A percentile compares a stretch with the other conserved stretches of the same genome.
Evolutionary conservation across 306 rosid genomes (phyloP).

Genomic region (Trifolium pratense): DNA sequence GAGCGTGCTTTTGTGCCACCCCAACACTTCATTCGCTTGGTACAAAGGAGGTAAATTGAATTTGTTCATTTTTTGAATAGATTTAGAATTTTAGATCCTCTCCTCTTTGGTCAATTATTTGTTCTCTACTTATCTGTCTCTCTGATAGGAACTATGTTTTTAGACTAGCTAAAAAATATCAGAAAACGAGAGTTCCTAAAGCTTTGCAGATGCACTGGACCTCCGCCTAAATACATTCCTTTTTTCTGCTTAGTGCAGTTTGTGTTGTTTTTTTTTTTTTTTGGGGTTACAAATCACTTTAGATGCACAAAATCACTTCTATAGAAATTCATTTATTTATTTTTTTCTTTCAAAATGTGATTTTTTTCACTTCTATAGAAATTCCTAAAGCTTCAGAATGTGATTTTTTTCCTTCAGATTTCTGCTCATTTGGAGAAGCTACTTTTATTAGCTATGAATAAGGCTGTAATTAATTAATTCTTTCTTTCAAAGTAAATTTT

Average conservation of each 20-base stretch:
- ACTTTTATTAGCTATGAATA: background rate
- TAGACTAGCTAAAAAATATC: background rate
- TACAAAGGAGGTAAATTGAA: constrained; percentile 79
- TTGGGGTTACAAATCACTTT: background rate
- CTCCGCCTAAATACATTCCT: background rate
- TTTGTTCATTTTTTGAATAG: background rate
- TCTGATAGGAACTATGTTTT: constrained; percentile 3
- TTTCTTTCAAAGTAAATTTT: background rate
- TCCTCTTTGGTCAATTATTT: constrained; percentile 6
- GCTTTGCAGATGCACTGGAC: background rate
- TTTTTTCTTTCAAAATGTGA: too few species aligned
- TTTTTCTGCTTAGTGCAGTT: background rate
- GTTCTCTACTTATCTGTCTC: background rate
- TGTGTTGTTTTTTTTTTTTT: background rate
- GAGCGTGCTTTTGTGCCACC: constrained; percentile 99
- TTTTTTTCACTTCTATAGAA: too few species aligned
- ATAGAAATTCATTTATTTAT: too few species aligned
- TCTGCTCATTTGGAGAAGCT: background rate
- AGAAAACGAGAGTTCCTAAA: background rate
- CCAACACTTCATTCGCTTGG: constrained; percentile 93
- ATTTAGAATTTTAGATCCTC: constrained; percentile 2
- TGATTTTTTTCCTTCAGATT: too few species aligned
- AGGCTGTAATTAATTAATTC: background rate
- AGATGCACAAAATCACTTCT: too few species aligned
- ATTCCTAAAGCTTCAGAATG: too few species aligned